Percentiles rank a stretch among this genome's conserved stretches.
phyloP scores from a whole-genome alignment of 1,284 basidiomycete species.

The Calocybe gambosa region DNA sequence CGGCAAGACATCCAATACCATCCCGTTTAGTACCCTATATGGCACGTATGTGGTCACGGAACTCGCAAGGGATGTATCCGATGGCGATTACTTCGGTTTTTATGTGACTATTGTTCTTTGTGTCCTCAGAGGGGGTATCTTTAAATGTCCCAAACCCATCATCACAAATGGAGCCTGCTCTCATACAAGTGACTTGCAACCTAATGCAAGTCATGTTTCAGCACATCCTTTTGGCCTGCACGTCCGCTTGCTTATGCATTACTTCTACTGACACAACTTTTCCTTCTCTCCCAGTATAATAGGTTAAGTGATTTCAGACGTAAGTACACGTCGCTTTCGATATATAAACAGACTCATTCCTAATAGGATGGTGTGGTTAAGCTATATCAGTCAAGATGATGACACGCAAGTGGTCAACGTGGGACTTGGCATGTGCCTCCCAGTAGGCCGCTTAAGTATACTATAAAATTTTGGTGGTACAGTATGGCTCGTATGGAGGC shows the following conservation, averaged over 20 bases:
- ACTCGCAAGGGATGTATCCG: background rate
- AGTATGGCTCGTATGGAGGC: no score
- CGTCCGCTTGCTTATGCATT: background rate
- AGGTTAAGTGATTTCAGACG: no score
- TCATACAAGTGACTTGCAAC: background rate
- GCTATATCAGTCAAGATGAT: no score
- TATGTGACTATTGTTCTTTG: background rate
- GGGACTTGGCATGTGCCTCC: no score
- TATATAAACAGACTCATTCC: no score
- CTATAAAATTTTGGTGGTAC: no score
- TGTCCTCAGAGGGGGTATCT: background rate
- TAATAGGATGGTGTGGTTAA: no score
- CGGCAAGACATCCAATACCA: slow-evolving; percentile 1
- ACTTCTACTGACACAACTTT: no score
- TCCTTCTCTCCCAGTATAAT: no score
- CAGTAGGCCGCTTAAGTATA: no score
- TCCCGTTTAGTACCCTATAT: background rate
- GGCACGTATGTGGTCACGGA: background rate
- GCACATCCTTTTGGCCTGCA: background rate
- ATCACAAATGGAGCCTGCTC: background rate
- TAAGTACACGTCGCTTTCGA: no score
- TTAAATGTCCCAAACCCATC: background rate
- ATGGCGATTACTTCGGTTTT: background rate
- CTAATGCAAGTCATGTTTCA: background rate
- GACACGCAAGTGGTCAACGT: no score